Evolutionary conservation across 352 stramenopile species (phyloP).

Genomic region (Globisporangium viniferum): DNA sequence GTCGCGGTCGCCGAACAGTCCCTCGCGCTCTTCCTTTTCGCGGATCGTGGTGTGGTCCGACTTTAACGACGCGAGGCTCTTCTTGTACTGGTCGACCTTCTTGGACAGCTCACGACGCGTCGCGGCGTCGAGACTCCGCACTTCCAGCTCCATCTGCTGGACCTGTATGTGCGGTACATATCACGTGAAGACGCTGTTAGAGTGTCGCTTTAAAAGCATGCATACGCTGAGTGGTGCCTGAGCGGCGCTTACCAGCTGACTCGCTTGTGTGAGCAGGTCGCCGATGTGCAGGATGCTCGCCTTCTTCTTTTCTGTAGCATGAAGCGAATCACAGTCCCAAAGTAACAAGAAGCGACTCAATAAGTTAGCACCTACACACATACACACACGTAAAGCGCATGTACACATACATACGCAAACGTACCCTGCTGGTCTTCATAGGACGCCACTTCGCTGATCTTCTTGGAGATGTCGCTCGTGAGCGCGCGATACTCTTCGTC

Average conservation of each 20-base stretch:
- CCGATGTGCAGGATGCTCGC: conserved; percentile 76
- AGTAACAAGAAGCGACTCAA: background rate
- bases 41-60: conserved; percentile 79
- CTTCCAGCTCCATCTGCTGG: conserved; percentile 88
- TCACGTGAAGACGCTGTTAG: background rate
- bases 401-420: background rate
- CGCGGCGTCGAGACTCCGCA: conserved; percentile 73
- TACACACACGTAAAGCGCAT: background rate
- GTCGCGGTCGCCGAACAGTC: conserved; percentile 79
- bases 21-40: conserved; percentile 80
- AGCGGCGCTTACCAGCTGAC: conserved; percentile 53
- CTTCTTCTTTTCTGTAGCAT: conserved; percentile 77
- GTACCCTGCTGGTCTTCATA: conserved; percentile 82
- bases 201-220: background rate
- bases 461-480: conserved; percentile 85
- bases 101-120: conserved; percentile 85
- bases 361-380: background rate
- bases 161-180: conserved; percentile 34
- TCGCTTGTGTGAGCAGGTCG: conserved; percentile 77
- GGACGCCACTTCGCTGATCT: conserved; percentile 83
- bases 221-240: background rate
- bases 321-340: background rate
- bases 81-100: conserved; percentile 90
- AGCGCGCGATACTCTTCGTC: conserved; percentile 86
- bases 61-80: conserved; percentile 78